phyloP scores from a whole-genome alignment of 1,139 yeast genomes.

The Suhomyces panamericanus region DNA sequence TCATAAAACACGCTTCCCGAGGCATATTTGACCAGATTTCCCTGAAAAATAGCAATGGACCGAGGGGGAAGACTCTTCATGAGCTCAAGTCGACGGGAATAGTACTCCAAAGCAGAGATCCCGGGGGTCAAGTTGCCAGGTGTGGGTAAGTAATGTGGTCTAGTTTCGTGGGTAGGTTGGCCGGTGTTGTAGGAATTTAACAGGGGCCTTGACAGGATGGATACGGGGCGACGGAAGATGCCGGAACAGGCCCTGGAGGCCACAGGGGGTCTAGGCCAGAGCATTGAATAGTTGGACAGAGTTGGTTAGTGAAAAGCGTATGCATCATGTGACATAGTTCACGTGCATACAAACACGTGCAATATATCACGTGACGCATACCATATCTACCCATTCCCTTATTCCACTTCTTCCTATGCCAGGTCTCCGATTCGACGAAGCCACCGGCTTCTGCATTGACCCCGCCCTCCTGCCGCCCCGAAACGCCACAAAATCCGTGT shows the following conservation, averaged over 20 bases:
- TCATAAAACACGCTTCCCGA: slow-evolving; percentile 89
- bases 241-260: not conserved
- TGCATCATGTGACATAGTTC: not conserved
- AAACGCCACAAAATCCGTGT: slow-evolving; percentile 1
- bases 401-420: slow-evolving; percentile 2
- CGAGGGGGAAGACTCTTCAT: slow-evolving; percentile 58
- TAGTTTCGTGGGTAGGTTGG: slow-evolving; percentile 83
- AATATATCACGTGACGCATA: not conserved
- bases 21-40: slow-evolving; percentile 71
- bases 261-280: not conserved
- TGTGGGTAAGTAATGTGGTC: slow-evolving; percentile 68
- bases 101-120: slow-evolving; percentile 80
- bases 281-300: not conserved
- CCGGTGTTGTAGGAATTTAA: slow-evolving; percentile 52
- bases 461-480: not conserved
- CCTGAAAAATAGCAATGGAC: slow-evolving; percentile 73
- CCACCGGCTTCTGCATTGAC: slow-evolving; percentile 20
- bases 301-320: not conserved
- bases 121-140: slow-evolving; percentile 89
- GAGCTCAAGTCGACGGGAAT: slow-evolving; percentile 60
- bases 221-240: slow-evolving; percentile 4
- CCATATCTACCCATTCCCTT: too few relatives aligned
- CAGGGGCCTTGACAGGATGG: slow-evolving; percentile 22
- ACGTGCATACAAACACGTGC: not conserved
- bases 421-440: slow-evolving; percentile 10